phyloP scores from a whole-genome alignment of 129 eudicot species.

The Artemisia annua region DNA sequence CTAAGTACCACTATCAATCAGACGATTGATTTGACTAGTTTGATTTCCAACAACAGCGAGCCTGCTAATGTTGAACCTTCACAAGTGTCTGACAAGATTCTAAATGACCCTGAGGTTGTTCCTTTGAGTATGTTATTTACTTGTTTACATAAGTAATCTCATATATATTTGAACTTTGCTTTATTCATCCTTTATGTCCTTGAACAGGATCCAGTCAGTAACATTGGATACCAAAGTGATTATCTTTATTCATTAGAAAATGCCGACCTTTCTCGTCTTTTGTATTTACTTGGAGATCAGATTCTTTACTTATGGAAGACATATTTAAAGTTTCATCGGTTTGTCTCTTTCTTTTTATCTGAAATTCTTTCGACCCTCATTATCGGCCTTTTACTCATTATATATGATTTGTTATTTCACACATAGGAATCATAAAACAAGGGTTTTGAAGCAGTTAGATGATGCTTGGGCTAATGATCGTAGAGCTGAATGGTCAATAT shows the following conservation, averaged over 20 bases:
- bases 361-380: neutral
- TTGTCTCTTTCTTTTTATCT: constrained; percentile 15
- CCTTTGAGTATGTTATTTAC: neutral
- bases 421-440: constrained; percentile 55
- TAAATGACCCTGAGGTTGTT: constrained; percentile 40
- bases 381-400: neutral
- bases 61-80: constrained; percentile 33
- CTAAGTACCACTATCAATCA: constrained; percentile 54
- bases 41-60: constrained; percentile 39
- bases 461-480: constrained; percentile 71
- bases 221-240: constrained; percentile 32
- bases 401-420: neutral
- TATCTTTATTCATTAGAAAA: constrained; percentile 41
- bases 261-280: constrained; percentile 42
- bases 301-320: constrained; percentile 53
- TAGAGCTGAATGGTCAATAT: constrained; percentile 87
- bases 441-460: constrained; percentile 51
- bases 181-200: neutral
- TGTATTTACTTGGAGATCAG: constrained; percentile 55
- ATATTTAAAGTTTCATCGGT: constrained; percentile 77
- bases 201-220: constrained; percentile 44
- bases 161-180: neutral
- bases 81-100: constrained; percentile 26
- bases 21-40: constrained; percentile 45
- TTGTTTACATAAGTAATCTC: neutral